Evolutionary conservation across 441 rosid species (phyloP).

Genomic region (Syzygium malaccense): DNA sequence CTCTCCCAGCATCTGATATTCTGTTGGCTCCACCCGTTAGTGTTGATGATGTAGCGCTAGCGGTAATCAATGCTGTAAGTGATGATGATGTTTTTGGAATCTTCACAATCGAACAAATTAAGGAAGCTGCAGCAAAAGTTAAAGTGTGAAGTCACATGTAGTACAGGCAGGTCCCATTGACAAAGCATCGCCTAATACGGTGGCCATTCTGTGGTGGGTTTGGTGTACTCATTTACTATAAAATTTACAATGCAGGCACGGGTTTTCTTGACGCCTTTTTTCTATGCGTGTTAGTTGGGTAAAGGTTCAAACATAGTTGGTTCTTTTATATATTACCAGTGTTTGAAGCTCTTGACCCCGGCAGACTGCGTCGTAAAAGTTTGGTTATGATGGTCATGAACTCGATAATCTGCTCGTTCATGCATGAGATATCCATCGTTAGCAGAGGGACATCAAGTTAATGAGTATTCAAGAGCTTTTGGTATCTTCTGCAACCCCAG

Average conservation of each 20-base stretch:
- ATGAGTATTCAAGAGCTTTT: background rate
- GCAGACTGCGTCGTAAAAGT: background rate
- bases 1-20: slow-evolving; percentile 86
- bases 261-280: background rate
- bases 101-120: slow-evolving; percentile 78
- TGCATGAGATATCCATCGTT: background rate
- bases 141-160: background rate
- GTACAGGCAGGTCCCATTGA: background rate
- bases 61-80: slow-evolving; percentile 53
- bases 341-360: background rate
- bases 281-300: background rate
- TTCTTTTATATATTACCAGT: background rate
- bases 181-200: background rate
- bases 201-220: background rate
- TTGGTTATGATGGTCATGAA: background rate
- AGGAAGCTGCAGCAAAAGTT: background rate
- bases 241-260: background rate
- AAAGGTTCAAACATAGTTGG: background rate
- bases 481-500: background rate
- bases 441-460: background rate
- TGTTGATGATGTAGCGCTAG: slow-evolving; percentile 75
- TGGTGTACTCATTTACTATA: background rate
- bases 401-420: background rate
- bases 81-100: slow-evolving; percentile 78
- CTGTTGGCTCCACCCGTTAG: slow-evolving; percentile 74